Evolutionary conservation across 225 moss, liverwort and hornwort genomes (phyloP).

Genomic region (Pseudoscleropodium purum): DNA sequence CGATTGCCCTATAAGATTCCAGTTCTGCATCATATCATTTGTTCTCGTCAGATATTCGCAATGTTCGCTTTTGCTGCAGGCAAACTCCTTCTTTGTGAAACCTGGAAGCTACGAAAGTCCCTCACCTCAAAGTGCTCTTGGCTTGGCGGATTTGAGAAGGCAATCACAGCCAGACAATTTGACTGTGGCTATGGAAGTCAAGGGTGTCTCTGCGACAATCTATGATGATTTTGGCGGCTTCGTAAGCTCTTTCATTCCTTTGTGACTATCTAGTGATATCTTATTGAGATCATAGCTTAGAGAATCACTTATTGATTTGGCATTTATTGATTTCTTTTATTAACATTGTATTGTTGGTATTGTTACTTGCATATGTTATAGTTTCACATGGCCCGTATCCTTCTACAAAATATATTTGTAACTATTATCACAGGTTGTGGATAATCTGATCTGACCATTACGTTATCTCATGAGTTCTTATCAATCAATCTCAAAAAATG

Average conservation of each 20-base stretch:
- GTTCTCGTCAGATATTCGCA: background rate
- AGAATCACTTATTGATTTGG: background rate
- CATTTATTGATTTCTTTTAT: background rate
- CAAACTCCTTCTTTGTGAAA: slow-evolving; percentile 64
- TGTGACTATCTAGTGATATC: background rate
- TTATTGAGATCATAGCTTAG: background rate
- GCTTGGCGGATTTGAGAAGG: slow-evolving; percentile 60
- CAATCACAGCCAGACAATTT: slow-evolving; percentile 67
- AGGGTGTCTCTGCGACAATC: slow-evolving; percentile 57
- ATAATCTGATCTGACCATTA: background rate
- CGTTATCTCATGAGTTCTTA: background rate
- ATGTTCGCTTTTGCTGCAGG: slow-evolving; percentile 32
- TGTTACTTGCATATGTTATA: background rate
- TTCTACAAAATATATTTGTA: background rate
- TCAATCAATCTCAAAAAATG: background rate
- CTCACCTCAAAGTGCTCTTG: slow-evolving; percentile 59
- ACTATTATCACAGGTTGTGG: background rate
- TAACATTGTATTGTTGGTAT: background rate
- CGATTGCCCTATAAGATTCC: background rate
- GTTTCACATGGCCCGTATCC: background rate
- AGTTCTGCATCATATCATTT: background rate
- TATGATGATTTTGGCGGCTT: slow-evolving; percentile 97
- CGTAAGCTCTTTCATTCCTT: slow-evolving; percentile 28
- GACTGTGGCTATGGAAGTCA: slow-evolving; percentile 53
- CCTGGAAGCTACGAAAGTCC: slow-evolving; percentile 54